Percentiles rank a stretch among this genome's conserved stretches.
phyloP scores from a whole-genome alignment of 129 eudicot species.

The Flaveria sonorensis region DNA sequence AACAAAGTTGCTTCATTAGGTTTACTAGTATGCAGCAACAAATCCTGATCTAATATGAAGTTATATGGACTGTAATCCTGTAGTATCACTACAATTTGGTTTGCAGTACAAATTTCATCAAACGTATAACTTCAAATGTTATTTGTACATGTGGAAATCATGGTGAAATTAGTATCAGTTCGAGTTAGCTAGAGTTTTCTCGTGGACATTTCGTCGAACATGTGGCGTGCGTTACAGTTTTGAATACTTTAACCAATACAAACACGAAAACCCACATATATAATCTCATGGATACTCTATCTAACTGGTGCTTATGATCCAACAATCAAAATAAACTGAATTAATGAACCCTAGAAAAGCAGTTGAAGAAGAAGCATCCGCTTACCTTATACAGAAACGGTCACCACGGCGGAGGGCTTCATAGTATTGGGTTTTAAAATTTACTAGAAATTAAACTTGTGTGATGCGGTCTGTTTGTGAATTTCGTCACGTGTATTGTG shows the following conservation, averaged over 20 bases:
- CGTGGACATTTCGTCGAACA: slow-evolving; percentile 22
- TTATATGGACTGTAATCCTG: background rate
- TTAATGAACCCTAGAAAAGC: slow-evolving; percentile 19
- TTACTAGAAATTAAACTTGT: too few relatives aligned
- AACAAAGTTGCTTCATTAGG: background rate
- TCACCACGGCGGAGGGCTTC: slow-evolving; percentile 24
- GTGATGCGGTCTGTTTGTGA: too few relatives aligned
- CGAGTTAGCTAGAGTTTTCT: background rate
- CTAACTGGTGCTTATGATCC: background rate
- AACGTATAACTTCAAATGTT: background rate
- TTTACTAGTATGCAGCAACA: background rate
- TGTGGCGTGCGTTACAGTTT: slow-evolving; percentile 4
- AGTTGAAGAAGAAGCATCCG: background rate
- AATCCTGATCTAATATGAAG: background rate
- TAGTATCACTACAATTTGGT: background rate
- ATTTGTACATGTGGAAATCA: background rate
- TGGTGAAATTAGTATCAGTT: too few relatives aligned
- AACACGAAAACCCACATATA: background rate
- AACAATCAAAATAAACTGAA: background rate
- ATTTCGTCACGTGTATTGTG: too few relatives aligned
- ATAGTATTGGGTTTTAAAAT: background rate
- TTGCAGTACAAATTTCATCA: slow-evolving; percentile 3
- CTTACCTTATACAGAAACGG: slow-evolving; percentile 2
- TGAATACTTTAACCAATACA: background rate
- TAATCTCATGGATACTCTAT: background rate